Percentiles rank a stretch among this genome's conserved stretches.
Conservation (phyloP, 139 green algal genomes). For the Klebsormidium nitens region DNA sequence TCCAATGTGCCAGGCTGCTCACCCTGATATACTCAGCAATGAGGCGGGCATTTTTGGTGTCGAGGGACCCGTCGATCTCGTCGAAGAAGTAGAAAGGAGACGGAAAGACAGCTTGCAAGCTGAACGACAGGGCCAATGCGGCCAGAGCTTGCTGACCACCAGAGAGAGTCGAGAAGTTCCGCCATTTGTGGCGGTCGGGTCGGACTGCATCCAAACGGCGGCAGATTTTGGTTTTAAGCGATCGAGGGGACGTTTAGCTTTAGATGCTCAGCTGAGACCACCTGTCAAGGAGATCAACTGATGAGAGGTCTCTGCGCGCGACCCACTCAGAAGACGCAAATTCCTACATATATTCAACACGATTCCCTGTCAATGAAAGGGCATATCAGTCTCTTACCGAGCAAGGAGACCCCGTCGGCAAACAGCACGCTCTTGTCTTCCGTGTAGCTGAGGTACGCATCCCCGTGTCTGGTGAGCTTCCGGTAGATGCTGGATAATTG, state of each 20-base stretch:
- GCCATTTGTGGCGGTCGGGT: conserved; percentile 59
- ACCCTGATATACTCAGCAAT: conserved; percentile 56
- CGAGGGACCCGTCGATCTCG: conserved; percentile 63
- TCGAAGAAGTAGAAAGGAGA: conserved; percentile 87
- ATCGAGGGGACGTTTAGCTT: no score
- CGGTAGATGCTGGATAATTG: conserved; percentile 24
- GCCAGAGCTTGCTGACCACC: conserved; percentile 77
- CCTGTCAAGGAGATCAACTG: no score
- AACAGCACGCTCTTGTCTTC: conserved; percentile 34
- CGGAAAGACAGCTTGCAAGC: conserved; percentile 58
- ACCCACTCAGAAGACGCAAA: no score
- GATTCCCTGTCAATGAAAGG: no score
- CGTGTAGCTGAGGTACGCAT: conserved; percentile 33
- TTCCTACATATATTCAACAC: no score
- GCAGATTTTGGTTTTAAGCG: no score
- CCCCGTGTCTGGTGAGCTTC: conserved; percentile 18
- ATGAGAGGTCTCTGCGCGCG: no score
- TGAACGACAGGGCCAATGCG: conserved; percentile 59
- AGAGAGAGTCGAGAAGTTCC: conserved; percentile 56
- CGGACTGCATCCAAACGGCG: no score
- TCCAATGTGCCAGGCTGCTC: background rate
- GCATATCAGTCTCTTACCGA: conserved; percentile 15
- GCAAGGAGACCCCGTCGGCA: conserved; percentile 26
- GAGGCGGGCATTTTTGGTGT: conserved; percentile 51
- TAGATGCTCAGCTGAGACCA: no score